Evolutionary conservation across 139 green algal genomes (phyloP), one percentile per base, ranked within the genome.

Genomic region (Diplosphaera chodatii): DNA sequence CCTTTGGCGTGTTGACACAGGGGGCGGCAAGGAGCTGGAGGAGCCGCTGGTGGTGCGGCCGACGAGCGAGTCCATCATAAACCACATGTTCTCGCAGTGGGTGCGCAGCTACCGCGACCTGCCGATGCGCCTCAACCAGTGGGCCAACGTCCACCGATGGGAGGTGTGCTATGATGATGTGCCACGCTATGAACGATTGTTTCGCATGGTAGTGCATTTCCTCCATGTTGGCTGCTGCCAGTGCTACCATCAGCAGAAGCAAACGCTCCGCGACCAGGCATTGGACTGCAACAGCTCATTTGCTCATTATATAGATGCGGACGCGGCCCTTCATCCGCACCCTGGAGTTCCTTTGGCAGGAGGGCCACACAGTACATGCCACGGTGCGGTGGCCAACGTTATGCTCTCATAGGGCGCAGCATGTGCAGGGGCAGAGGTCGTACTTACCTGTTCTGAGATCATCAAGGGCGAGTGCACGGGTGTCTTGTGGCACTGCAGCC

Each of bases 121-220:
- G 74, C 96, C 96, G 13, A 73, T 99, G 67, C 87, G 92, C 55
- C 69, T 99, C 63, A 99, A 99, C 80, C 94, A 99, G 84, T 99
- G 96, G 96, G 91, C 86, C 72, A 99, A 99, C 73, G 96, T 99
- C 69, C 91, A 96, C 80, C 85, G 96, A 66, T 99, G 96, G 94
- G n/a, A 65, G n/a, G 59, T 32, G 21, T 25, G 27, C n/a, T n/a
- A n/a, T n/a, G n/a, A n/a, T n/a, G n/a, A n/a, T n/a, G n/a, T n/a
- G n/a, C n/a, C n/a, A n/a, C n/a, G n/a, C n/a, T n/a, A n/a, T n/a
- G n/a, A n/a, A n/a, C n/a, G n/a, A n/a, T n/a, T n/a, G n/a, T n/a
- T n/a, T n/a, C n/a, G n/a, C n/a, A n/a, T n/a, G n/a, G n/a, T n/a
- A n/a, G n/a, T n/a, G n/a, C n/a, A n/a, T n/a, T n/a, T n/a, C n/a